Evolutionary conservation across 148 eudicot species (phyloP), one percentile per base, ranked within the genome.

Genomic region (Diospyros kaki): DNA sequence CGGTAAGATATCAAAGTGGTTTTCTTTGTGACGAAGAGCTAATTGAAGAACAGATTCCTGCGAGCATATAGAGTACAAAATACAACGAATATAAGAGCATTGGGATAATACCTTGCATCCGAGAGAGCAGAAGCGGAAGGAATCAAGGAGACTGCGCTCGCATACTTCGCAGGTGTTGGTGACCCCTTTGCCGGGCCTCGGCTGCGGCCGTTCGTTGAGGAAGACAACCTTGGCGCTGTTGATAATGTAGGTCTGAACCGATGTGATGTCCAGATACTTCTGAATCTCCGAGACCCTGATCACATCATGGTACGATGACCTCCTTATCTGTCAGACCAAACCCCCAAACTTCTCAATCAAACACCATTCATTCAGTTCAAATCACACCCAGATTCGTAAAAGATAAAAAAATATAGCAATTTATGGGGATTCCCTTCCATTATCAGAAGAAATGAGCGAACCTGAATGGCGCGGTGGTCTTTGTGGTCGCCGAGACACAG

Each of bases 231-330:
- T 87, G 3, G 98, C 96, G 56, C 97, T 90, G 81, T 93, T 93
- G 80, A 93, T 93, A 61, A 93, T 79, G 79, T 93, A 93, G 38
- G 98, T 93, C 62, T 93, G 98, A 28, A 93, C 90, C 9, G 91
- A 87, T 60, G 80, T 79, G 69, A 91, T 91, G 83, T 93, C 97
- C 38, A 93, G 13, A 52, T 83, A 91, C 78, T 89, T 93, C 73
- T 93, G 97, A 54, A 93, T 91, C 78, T 93, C 98, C 4, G 78
- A 65, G 5, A 91, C 98, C 74, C 96, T 83, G n/a, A 93, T 88
- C 80, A 93, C 98, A 81, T 93, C 97, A 83, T 93, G 98, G 85
- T 93, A 93, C 1, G 97, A 91, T 9, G 98, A 93, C 72, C 98
- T 88, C 63, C 98, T 73, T 78, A 93, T 93, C 98, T 93, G 87